phyloP scores from a whole-genome alignment of 2,329 filamentous ascomycete genomes.

The Clarireedia homoeocarpa region DNA sequence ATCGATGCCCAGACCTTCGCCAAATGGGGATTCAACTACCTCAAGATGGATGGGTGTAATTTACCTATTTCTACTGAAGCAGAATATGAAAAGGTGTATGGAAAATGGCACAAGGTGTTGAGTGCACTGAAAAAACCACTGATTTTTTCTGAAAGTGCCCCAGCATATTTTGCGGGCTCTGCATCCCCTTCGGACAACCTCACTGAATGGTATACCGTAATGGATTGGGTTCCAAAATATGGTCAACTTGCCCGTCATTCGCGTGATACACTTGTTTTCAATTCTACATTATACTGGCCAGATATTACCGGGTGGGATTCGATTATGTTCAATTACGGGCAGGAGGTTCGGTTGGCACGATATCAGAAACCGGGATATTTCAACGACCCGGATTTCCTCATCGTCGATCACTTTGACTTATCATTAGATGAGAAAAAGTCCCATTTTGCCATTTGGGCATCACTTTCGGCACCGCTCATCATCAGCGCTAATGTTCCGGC shows the following conservation, averaged over 20 bases:
- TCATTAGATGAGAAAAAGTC: conserved; percentile 22
- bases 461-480: conserved; percentile 25
- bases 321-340: conserved; percentile 40
- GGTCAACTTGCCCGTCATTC: conserved; percentile 32
- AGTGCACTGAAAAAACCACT: conserved; percentile 22
- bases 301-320: conserved; percentile 35
- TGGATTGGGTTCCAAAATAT: conserved; percentile 36
- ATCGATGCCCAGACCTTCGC: conserved; percentile 47
- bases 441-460: conserved; percentile 26
- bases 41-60: conserved; percentile 52
- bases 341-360: conserved; percentile 25
- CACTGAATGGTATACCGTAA: conserved; percentile 36
- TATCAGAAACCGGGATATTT: conserved; percentile 33
- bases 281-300: conserved; percentile 22
- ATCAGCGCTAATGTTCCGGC: conserved; percentile 29
- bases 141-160: conserved; percentile 32
- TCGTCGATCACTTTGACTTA: conserved; percentile 23
- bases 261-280: conserved; percentile 25
- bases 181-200: conserved; percentile 27
- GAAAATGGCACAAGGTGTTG: conserved; percentile 35
- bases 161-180: conserved; percentile 42
- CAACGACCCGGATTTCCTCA: conserved; percentile 26
- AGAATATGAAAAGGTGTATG: conserved; percentile 34
- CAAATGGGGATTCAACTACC: conserved; percentile 51
- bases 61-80: conserved; percentile 29